Base-by-base conservation (phyloP, 768 basidiomycete genomes). In the Tylopilus sp. region DNA sequence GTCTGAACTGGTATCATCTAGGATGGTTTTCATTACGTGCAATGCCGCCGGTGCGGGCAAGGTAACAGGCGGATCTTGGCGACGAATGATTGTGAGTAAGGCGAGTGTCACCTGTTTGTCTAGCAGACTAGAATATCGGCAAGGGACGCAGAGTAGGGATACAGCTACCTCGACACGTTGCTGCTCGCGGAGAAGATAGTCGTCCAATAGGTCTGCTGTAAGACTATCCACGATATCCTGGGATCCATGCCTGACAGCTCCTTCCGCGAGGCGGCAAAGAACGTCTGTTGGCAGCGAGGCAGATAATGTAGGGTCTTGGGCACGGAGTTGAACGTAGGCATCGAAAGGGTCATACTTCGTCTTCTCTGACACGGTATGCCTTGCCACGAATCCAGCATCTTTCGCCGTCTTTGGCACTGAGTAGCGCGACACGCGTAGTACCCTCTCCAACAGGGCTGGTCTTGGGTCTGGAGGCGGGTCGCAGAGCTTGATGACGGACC, bases 121-220 rank as follows among this genome's bases (percentile, higher is more conserved):
- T 31, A 67, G 52, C 37, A 63, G 45, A 54, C 26, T 38, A 42
- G 59, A 48, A 52, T 57, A 6, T 40, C 48, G 58, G 36, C 10
- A 55, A 43, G 67, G 62, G 17, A 65, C 50, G 48, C 59, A 61
- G 26, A 70, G 63, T 29, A 70, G 65, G 19, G 56, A 51, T 2
- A 51, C 45, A 3, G 68, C 70, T 66, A 70, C 53, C 41, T 58
- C 47, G 24, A 60, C 55, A 14, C 66, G 68, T 34, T 54, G 59
- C 28, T 56, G 45, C 40, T 51, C 54, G 13, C n/a, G 24, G 29
- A 59, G 57, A 48, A 68, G 58, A 25, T 52, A 55, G 21, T 55
- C 55, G 49, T 63, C 72, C 72, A 75, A 45, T 65, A 75, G 55
- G 72, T 73, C 72, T 74, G 71, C 65, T 49, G 72, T 43, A 61